Evolutionary conservation across 2,329 filamentous ascomycete genomes (phyloP).

Genomic region (Cryphonectria naterciae): DNA sequence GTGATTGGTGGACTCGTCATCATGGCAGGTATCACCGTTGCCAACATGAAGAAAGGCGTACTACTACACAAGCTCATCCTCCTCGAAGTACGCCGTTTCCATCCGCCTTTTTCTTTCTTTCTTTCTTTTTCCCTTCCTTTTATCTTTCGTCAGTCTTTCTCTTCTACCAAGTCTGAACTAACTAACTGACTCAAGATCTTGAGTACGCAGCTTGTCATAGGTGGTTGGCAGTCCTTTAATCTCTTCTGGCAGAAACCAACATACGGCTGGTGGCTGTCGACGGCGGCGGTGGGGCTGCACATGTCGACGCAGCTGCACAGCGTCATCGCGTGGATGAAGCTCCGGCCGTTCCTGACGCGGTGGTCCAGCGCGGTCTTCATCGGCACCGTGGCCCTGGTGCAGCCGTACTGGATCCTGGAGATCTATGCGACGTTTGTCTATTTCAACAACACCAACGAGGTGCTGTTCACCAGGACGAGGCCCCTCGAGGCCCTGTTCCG

Average conservation of each 20-base stretch:
- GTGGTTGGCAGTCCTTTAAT: constrained; percentile 38
- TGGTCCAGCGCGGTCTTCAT: constrained; percentile 60
- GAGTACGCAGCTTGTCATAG: constrained; percentile 24
- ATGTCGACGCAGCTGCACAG: constrained; percentile 69
- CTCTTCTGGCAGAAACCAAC: constrained; percentile 40
- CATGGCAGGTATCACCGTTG: constrained; percentile 51
- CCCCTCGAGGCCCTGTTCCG: constrained; percentile 32
- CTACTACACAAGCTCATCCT: constrained; percentile 55
- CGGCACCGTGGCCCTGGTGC: constrained; percentile 58
- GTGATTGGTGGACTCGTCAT: constrained; percentile 53
- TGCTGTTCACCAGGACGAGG: constrained; percentile 19
- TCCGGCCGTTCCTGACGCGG: constrained; percentile 59
- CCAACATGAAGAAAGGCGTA: constrained; percentile 53
- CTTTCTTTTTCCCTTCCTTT: constrained; percentile 46
- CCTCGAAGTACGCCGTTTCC: constrained; percentile 51
- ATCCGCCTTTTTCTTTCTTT: constrained; percentile 53
- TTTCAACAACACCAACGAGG: constrained; percentile 43
- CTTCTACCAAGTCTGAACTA: constrained; percentile 51
- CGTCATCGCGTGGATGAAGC: constrained; percentile 70
- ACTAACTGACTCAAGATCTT: constrained; percentile 29
- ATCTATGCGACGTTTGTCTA: constrained; percentile 69
- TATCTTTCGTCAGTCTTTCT: constrained; percentile 39
- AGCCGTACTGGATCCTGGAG: constrained; percentile 68
- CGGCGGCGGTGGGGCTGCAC: constrained; percentile 63
- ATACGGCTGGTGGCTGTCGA: constrained; percentile 67